phyloP scores from a whole-genome alignment of 495 filamentous ascomycete genomes.

The Aspergillus leporis region DNA sequence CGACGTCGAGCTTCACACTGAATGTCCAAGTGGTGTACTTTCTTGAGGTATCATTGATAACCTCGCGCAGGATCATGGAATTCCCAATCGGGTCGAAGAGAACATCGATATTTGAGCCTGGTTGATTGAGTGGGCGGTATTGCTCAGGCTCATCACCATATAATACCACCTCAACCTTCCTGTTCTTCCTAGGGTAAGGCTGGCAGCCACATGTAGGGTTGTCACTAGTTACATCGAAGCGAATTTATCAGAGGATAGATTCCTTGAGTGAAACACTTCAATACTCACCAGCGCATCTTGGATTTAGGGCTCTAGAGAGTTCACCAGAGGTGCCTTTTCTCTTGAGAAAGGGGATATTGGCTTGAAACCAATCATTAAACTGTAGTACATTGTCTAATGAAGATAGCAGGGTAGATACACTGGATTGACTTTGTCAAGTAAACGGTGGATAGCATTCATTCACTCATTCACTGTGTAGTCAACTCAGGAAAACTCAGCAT shows the following conservation, averaged over 20 bases:
- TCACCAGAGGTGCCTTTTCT: not conserved
- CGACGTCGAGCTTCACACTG: constrained; percentile 12
- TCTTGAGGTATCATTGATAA: constrained; percentile 15
- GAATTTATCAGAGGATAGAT: constrained; percentile 7
- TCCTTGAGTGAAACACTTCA: not conserved
- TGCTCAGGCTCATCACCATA: constrained; percentile 18
- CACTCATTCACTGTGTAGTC: not conserved
- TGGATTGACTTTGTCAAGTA: not conserved
- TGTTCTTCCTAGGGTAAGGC: constrained; percentile 10
- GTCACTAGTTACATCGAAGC: constrained; percentile 13
- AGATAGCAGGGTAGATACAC: not conserved
- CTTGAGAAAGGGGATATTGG: not conserved
- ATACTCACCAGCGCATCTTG: constrained; percentile 15
- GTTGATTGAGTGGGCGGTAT: constrained; percentile 17
- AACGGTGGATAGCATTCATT: constrained; percentile 8
- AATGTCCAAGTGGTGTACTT: constrained; percentile 16
- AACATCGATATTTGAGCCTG: constrained; percentile 25
- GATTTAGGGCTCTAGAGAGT: not conserved
- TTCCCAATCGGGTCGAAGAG: constrained; percentile 28
- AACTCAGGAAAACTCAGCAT: not conserved
- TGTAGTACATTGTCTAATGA: not conserved
- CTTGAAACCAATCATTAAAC: not conserved
- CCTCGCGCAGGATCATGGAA: constrained; percentile 26
- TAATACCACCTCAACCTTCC: constrained; percentile 20
- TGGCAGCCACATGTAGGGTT: constrained; percentile 23